Evolutionary conservation across 495 filamentous ascomycete genomes (phyloP), one percentile per base, ranked within the genome.

Genomic region (Monascus purpureus): DNA sequence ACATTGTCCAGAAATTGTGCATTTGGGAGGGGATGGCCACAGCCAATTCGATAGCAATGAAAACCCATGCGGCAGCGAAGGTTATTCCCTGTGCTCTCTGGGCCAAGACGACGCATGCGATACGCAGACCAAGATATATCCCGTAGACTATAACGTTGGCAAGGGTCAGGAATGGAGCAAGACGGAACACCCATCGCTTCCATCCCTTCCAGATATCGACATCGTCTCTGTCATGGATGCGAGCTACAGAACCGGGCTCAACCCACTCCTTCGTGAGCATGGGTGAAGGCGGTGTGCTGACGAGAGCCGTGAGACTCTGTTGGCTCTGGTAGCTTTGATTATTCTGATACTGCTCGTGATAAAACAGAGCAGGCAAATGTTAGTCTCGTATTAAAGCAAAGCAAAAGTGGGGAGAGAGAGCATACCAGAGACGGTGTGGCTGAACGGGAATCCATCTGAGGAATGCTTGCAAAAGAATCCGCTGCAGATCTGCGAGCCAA

Each of bases 1-100:
- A 43, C 56, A 62, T 60, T 2, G 58, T 55, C 58, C 58, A 62
- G 29, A 42, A 43, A 33, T 59, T 57, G 44, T 62, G 50, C 55
- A 62, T 46, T 20, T 55, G 51, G 3, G 48, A 57, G 12, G 58
- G 58, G 14, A 62, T 53, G 11, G 53, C 42, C 14, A 59, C 46
- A 6, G 47, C 30, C 24, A 61, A 34, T 28, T 61, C 57, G 38
- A 64, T 49, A 18, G 41, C 48, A 25, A 61, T 51, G 40, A 61
- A 61, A 6, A 59, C 46, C 58, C 58, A 62, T 2, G 58, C 58
- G 17, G 42, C 50, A 6, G 49, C 49, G 23, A 36, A 54, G 14
- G 33, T 49, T 8, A 41, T 19, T 4, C 36, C 33, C 1, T 43
- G 33, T 4, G 37, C 41, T 19, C 49, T 55, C 30, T 63, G 56